Conservation (phyloP, 495 filamentous ascomycete species). For the Penicillium paradoxum region DNA sequence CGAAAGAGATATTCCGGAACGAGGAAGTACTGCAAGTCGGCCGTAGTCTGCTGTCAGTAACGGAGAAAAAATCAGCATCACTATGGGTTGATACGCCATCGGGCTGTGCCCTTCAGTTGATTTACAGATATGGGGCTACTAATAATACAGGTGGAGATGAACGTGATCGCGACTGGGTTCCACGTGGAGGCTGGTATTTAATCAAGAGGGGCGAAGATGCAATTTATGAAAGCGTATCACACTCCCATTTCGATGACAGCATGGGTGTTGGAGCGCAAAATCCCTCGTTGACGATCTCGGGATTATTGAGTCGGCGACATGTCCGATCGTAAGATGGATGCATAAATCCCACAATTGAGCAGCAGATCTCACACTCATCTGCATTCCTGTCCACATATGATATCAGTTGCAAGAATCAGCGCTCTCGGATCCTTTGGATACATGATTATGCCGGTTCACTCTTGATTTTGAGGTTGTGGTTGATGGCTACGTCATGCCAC, state of each 20-base stretch:
- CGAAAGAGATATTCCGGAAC: conserved; percentile 74
- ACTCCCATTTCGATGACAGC: conserved; percentile 9
- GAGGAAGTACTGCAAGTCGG: conserved; percentile 67
- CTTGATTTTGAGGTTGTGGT: neutral
- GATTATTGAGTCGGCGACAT: neutral
- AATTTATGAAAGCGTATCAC: conserved; percentile 14
- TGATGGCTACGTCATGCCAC: conserved; percentile 4
- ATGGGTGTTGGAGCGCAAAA: neutral
- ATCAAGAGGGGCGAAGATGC: conserved; percentile 3
- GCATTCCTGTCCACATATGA: neutral
- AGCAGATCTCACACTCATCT: neutral
- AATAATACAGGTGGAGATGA: conserved; percentile 25
- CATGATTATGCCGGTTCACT: neutral
- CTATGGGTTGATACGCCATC: too few species aligned
- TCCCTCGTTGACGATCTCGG: neutral
- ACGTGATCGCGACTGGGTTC: conserved; percentile 40
- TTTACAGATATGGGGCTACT: too few species aligned
- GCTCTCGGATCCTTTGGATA: neutral
- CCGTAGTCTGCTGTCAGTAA: conserved; percentile 35
- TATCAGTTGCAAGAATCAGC: neutral
- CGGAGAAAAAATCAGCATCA: conserved; percentile 35
- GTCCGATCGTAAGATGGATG: neutral
- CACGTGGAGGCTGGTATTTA: conserved; percentile 17
- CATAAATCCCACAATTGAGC: neutral
- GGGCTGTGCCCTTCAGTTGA: too few species aligned